Conservation (phyloP, 2,329 filamentous ascomycete genomes). For the Raffaelea ambrosiae region DNA sequence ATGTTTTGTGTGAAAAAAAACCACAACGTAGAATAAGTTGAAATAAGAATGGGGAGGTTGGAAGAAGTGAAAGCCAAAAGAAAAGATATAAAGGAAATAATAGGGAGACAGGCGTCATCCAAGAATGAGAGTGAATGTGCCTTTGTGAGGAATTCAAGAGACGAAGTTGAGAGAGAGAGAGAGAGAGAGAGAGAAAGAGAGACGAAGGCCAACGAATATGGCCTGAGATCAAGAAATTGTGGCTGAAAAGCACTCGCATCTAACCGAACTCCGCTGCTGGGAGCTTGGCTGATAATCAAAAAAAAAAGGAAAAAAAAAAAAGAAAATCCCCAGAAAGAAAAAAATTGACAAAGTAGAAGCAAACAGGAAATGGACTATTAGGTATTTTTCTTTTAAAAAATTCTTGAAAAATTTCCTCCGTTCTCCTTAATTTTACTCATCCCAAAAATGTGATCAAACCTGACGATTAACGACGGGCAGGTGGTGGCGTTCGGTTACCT, state of each 20-base stretch:
- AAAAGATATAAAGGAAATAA: not conserved
- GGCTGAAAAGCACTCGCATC: not conserved
- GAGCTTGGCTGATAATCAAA: not conserved
- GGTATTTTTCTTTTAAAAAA: not conserved
- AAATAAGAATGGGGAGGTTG: not conserved
- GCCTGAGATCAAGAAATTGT: not conserved
- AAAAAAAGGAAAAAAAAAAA: not conserved
- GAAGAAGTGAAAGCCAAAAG: not conserved
- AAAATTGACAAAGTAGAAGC: not conserved
- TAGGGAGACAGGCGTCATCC: not conserved
- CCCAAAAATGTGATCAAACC: not conserved
- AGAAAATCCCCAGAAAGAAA: not conserved
- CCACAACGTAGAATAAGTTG: not conserved
- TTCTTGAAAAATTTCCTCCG: too few species aligned
- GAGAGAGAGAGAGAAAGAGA: not conserved
- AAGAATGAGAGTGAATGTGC: not conserved
- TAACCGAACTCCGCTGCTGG: not conserved
- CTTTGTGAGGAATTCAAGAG: not conserved
- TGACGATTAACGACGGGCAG: slow-evolving; percentile 9
- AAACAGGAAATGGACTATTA: not conserved
- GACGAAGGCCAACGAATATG: not conserved
- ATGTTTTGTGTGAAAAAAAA: too few species aligned
- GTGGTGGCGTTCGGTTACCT: slow-evolving; percentile 23
- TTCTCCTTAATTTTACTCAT: not conserved
- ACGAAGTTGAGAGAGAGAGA: not conserved